Evolutionary conservation across 306 rosid species (phyloP), one percentile per base, ranked within the genome.

Genomic region (Spatholobus suberectus): DNA sequence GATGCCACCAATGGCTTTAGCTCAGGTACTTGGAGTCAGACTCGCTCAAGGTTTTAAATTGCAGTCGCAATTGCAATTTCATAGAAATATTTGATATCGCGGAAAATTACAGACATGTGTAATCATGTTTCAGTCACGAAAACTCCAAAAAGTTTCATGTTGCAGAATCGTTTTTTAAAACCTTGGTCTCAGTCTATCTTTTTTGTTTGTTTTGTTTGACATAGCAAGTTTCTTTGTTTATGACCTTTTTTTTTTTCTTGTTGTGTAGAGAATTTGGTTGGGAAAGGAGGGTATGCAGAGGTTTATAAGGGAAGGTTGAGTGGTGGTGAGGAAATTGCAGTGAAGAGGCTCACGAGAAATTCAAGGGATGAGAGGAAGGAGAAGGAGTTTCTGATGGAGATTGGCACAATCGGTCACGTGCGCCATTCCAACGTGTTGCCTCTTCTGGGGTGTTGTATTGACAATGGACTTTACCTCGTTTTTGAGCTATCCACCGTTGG

Each of bases 331-430:
- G 95, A 90, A 81, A 86, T 94, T 75, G 97, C 97, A 0, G 98
- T 94, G 82, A 94, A 94, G 81, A 90, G 94, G 86, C 85, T 92
- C 32, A 88, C 95, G 0, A 90, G 82, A 76, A 73, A 83, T 47
- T 89, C 83, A 1, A 79, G 75, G 5, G 98, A 94, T 66, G 98
- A 92, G 70, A 90, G 97, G 74, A 92, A 91, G 76, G 95, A 89
- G 82, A 94, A 88, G 74, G 98, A 94, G 75, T 94, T 94, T 21
- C 78, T 94, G 61, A 86, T 83, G 8, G 98, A 94, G 85, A 94
- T 94, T 81, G 97, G 98, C 1, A 94, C 97, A 9, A 87, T 94
- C 23, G 97, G 98, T 41, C 98, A 94, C 73, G 98, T 85, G 4
- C 79, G 75, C 23, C 98, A 94, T 77, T 81, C 89, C 18, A 95